Percentiles rank a stretch among this genome's conserved stretches.
Evolutionary conservation across 441 rosid genomes (phyloP).

Genomic region (Raphanus hybrid): DNA sequence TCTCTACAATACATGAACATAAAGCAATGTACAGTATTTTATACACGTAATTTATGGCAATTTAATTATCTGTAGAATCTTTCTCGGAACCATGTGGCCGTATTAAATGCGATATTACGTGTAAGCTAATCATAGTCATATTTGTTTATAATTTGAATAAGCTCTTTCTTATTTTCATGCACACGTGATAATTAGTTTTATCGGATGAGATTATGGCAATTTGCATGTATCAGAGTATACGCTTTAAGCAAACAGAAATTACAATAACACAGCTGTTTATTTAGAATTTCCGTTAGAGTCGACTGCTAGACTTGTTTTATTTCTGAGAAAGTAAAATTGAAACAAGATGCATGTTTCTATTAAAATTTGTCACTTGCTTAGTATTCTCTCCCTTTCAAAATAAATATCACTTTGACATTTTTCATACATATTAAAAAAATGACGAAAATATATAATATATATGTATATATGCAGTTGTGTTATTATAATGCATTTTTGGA

Average conservation of each 20-base stretch:
- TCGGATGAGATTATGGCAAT: neutral
- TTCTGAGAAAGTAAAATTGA: neutral
- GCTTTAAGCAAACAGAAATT: neutral
- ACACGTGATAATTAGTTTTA: constrained; percentile 28
- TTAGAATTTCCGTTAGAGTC: constrained; percentile 1
- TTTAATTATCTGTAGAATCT: constrained; percentile 30
- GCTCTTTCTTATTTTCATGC: constrained; percentile 22
- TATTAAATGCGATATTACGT: constrained; percentile 33
- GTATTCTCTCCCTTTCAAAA: no score
- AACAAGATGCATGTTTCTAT: neutral
- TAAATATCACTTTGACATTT: no score
- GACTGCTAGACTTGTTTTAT: neutral
- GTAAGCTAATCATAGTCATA: constrained; percentile 24
- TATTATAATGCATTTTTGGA: no score
- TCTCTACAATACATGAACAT: neutral
- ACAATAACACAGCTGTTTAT: neutral
- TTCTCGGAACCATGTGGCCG: constrained; percentile 32
- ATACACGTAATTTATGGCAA: constrained; percentile 7
- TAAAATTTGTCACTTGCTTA: neutral
- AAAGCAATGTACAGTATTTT: constrained; percentile 7
- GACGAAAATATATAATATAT: no score
- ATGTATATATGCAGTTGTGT: no score
- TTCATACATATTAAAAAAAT: no score
- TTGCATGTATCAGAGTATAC: constrained; percentile 16
- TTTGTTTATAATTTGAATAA: neutral